A percentile compares a stretch with the other conserved stretches of the same genome.
These are phyloP conservation scores for Candida khao-thaluensis DNA, from an alignment of 805 yeast genomes.

Conservation along the genomic window DNA sequence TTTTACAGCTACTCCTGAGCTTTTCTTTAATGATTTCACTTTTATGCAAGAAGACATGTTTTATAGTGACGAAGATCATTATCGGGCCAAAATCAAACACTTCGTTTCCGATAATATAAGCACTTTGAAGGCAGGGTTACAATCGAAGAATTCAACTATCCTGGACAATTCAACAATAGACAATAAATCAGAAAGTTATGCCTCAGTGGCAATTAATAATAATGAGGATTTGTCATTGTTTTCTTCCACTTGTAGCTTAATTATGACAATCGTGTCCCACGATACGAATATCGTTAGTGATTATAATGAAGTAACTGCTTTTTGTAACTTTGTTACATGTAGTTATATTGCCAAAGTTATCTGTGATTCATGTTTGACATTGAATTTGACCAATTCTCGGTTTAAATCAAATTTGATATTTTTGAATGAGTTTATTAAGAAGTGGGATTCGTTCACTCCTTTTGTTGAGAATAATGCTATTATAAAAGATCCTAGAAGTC, in stretches of 20 bases:
- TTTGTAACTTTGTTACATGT: conserved; percentile 28
- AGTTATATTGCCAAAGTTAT: conserved; percentile 32
- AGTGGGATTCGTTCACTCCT: conserved; percentile 20
- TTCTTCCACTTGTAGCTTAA: conserved; percentile 34
- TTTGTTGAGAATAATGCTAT: conserved; percentile 16
- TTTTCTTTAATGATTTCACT: conserved; percentile 29
- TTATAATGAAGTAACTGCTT: conserved; percentile 24
- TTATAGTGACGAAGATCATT: conserved; percentile 14
- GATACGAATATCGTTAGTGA: conserved; percentile 17
- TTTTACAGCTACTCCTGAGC: conserved; percentile 32
- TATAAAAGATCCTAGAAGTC: conserved; percentile 13
- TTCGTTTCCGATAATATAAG: conserved; percentile 26
- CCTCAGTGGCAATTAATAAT: not conserved
- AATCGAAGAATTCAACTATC: conserved; percentile 12
- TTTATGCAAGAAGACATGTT: conserved; percentile 22
- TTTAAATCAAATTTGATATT: conserved; percentile 37
- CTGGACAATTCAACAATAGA: not conserved
- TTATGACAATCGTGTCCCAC: conserved; percentile 28
- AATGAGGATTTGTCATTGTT: conserved; percentile 21
- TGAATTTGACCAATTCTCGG: conserved; percentile 33
- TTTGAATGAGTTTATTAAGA: conserved; percentile 32
- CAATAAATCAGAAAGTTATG: not conserved
- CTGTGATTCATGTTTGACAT: conserved; percentile 34
- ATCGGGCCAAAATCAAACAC: conserved; percentile 16
- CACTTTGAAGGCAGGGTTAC: conserved; percentile 19